Evolutionary conservation across 148 eudicot genomes (phyloP), one percentile per base, ranked within the genome.

Genomic region (Diospyros lotus): DNA sequence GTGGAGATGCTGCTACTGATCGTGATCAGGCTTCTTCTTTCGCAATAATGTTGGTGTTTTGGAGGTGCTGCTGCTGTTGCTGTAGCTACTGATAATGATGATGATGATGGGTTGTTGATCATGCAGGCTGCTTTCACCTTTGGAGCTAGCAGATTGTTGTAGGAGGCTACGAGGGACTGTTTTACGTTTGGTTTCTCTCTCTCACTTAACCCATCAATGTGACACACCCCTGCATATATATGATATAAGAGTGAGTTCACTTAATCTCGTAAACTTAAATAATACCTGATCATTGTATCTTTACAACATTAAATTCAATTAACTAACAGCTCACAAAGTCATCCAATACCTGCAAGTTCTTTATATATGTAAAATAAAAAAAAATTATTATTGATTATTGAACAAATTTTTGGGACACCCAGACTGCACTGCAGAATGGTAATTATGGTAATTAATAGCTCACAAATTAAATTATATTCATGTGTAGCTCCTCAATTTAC

Each of bases 151-250:
- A 86, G 61, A 45, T 50, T 83, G 81, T 83, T 90, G 89, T 86
- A 94, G 42, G 93, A 82, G 63, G 97, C 83, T 54, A 87, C 82
- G 1, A 94, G 92, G 2, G 87, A 51, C 76, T 94, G 93, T 74
- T 88, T 89, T 40, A 91, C 73, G 68, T 84, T 90, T 2, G 88
- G 87, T 68, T 77, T 89, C 46, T 94, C 93, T 74, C 78, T 84
- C 17, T 94, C 97, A 42, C 54, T 90, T 62, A 72, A 55, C 28
- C 81, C 87, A 6, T 87, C 93, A 3, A 79, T 51, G 1, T 87
- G 97, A 55, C 81, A 86, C 5, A 92, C 87, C 15, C 98, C 98
- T 94, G 83, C 81, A 69, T 50, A 72, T 38, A 40, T 60, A 14
- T 15, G 41, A 64, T 9, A 40, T 0, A 11, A 4, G 63, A 13